Conservation (phyloP, 257 asterid species). For the Solanum sparsipilum region DNA sequence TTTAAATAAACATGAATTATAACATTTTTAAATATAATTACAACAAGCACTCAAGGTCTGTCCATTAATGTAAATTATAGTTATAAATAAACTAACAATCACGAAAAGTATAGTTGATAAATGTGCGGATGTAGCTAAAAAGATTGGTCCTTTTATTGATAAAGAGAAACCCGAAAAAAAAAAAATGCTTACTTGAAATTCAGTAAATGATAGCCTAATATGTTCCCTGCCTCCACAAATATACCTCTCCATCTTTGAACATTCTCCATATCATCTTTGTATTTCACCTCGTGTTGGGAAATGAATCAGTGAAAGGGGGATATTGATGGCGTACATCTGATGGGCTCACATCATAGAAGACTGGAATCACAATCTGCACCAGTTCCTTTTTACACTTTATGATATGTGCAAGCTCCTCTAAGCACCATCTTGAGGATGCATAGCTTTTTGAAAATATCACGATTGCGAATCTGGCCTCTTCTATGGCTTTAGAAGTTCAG, state of each 20-base stretch:
- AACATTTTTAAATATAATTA: background rate
- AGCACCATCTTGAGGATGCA: background rate
- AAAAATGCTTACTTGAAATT: no score
- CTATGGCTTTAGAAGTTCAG: background rate
- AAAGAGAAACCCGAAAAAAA: no score
- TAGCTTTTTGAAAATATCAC: background rate
- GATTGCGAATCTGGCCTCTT: background rate
- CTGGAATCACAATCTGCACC: background rate
- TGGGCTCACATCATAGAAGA: background rate
- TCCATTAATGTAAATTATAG: no score
- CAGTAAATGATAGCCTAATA: background rate
- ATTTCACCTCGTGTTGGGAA: background rate
- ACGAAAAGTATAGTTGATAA: no score
- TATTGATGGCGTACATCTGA: background rate
- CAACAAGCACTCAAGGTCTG: no score
- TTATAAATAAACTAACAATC: no score
- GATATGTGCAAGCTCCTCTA: background rate
- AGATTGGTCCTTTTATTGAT: no score
- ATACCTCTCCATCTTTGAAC: background rate
- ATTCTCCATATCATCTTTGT: background rate
- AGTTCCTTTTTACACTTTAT: background rate
- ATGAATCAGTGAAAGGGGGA: background rate
- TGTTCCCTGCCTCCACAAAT: background rate
- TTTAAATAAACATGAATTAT: background rate
- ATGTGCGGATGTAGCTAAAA: no score